Evolutionary conservation across 306 rosid species (phyloP), one percentile per base, ranked within the genome.

Genomic region (Erythrophleum fordii): DNA sequence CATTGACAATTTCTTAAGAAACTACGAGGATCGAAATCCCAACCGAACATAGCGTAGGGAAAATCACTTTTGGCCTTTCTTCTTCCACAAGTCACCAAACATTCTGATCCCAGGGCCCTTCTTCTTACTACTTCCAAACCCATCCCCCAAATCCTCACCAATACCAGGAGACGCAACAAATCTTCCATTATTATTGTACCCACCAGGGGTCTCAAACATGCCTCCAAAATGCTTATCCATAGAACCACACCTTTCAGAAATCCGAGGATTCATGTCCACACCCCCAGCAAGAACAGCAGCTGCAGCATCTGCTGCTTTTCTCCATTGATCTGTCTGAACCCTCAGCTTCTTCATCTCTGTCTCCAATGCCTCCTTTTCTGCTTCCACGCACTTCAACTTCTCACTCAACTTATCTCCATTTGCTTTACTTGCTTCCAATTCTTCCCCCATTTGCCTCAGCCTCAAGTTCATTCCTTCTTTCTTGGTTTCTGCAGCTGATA

Each of bases 271-370:
- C 88, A 91, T 87, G 44, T 88, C 97, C 7, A 80, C 82, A 29
- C 85, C 95, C 7, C 98, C 95, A 8, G 95, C 89, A 39, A 93
- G 91, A 53, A 93, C 90, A 13, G 95, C 89, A 48, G 98, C 98
- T 48, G 98, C 98, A 29, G 98, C 98, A 85, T 93, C 98, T 11
- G 98, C 97, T 16, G 98, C 97, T 83, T 93, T 93, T 49, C 91
- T 83, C 98, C 98, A 93, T 73, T 93, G 98, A 42, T 90, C 98
- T 13, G 97, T 93, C 80, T 91, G 98, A 73, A 91, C 91, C 82
- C 92, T 90, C 58, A 93, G 85, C 87, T 85, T 93, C 89, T 90
- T 93, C 91, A 91, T 91, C 86, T 93, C 98, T 3, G 87, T 62
- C 44, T 91, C 98, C 75, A 93, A 39, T 16, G 76, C 86, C 35